Base-by-base conservation (phyloP, 148 eudicot genomes). In the Nepenthes gracilis region DNA sequence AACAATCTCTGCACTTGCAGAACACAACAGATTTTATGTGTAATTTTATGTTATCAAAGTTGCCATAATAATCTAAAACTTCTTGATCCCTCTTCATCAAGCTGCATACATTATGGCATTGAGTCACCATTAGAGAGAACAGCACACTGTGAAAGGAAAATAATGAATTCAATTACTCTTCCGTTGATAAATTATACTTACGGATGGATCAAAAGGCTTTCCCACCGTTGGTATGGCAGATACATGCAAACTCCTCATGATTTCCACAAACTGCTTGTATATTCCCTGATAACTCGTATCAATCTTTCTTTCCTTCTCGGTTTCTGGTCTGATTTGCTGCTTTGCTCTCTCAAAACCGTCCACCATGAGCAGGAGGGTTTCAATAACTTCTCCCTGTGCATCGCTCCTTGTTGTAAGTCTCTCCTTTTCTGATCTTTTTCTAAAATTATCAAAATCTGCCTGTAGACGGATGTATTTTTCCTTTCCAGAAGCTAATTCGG, bases 241-340 rank as follows among this genome's bases (percentile, higher is more conserved):
- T 43, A 93, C 95, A 4, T 65, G 76, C 71, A 93, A 82, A 67
- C 90, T 85, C 74, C 83, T 82, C 96, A 88, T 82, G 43, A 82
- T 79, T 67, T 93, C 98, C n/a, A 93, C 96, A 76, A 93, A 86
- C 66, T 88, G 96, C 82, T 93, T 93, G 66, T 93, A 93, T 52
- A 93, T 88, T 9, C 98, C 98, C 74, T 88, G 98, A 67, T 88
- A 93, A 72, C 98, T 88, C 48, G 90, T 71, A 70, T 88, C 88
- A 54, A 88, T 93, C 77, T 77, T 85, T 76, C 80, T 84, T 70
- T 88, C 96, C 71, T 70, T 80, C 43, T 86, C 95, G 11, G 98
- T 83, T 66, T 93, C 94, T 47, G 79, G 74, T 59, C 79, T 86
- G 45, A 82, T 53, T 49, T 81, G 94, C 65, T 82, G 89, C 70